Base-by-base conservation (phyloP, 495 filamentous ascomycete species). In the Parathielavia hyrcaniae region DNA sequence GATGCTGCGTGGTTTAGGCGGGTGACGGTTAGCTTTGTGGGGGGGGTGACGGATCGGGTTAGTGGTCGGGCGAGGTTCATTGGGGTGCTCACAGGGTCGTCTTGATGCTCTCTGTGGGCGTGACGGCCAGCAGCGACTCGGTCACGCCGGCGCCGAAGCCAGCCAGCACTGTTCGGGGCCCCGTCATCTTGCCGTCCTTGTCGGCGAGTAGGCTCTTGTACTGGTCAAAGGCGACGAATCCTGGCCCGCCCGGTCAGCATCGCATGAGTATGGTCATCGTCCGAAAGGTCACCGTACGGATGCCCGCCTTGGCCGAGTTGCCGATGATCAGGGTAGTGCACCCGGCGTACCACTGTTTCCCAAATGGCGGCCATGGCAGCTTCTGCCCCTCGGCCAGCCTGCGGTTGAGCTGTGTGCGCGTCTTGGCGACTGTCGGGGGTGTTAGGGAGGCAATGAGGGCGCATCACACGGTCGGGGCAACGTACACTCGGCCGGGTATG, bases 71-170 rank as follows among this genome's bases (percentile, higher is more conserved):
- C 11, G 14, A 45, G 12, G 17, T 23, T n/a, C 19, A n/a, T n/a
- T 35, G 41, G 49, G 41, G 19, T 20, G 68, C 79, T 43, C 63
- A 90, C 86, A 97, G 69, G 61, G 89, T 90, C 34, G 93, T 98
- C 75, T 98, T 98, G 70, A 98, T 97, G 69, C 88, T 93, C 74
- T 98, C 93, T 64, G 96, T 97, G 0, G 93, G 93, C 4, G 93
- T 98, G 36, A 98, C 93, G 9, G 93, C 93, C 1, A 98, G 72
- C 26, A 97, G 72, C 3, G 90, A 95, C 73, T 98, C 93, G 0
- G 90, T 97, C 59, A 93, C 86, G 17, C 93, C 93, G 23, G 93
- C 93, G 53, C 92, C 90, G 70, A 98, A 95, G 8, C 93, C 93
- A 38, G 91, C 91, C 57, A 97, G 80, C 11, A 97, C 93, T 11